phyloP scores from a whole-genome alignment of 306 rosid genomes.

The Dalbergia oliveri region DNA sequence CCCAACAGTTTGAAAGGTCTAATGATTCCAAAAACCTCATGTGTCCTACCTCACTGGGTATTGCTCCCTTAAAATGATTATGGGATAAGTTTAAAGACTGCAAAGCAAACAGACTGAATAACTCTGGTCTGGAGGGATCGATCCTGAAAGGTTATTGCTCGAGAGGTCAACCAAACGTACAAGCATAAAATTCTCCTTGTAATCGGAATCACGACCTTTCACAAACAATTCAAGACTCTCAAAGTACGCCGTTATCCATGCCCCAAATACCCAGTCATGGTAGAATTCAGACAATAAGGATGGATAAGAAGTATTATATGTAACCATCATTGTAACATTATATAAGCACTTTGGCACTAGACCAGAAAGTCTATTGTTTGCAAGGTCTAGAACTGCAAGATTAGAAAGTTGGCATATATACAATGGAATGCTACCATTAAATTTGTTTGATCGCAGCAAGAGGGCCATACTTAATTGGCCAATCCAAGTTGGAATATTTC shows the following conservation, averaged over 20 bases:
- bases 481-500: constrained; percentile 43
- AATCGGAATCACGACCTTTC: background rate
- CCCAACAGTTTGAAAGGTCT: constrained; percentile 12
- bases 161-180: constrained; percentile 12
- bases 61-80: constrained; percentile 6
- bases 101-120: background rate
- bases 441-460: background rate
- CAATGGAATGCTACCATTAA: background rate
- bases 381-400: constrained; percentile 42
- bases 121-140: background rate
- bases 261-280: too few relatives aligned
- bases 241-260: too few relatives aligned
- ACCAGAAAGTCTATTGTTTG: constrained; percentile 23
- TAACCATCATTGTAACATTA: too few relatives aligned
- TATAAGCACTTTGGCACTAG: background rate
- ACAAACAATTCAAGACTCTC: background rate
- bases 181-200: background rate
- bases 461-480: constrained; percentile 14
- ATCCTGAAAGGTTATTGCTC: constrained; percentile 1
- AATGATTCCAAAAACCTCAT: constrained; percentile 5
- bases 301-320: too few relatives aligned
- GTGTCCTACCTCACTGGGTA: background rate
- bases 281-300: too few relatives aligned
- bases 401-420: background rate
- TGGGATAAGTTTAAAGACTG: background rate